Percentiles rank a stretch among this genome's conserved stretches.
Conservation (phyloP, 1,284 basidiomycete genomes). For the Tilletia caries region DNA sequence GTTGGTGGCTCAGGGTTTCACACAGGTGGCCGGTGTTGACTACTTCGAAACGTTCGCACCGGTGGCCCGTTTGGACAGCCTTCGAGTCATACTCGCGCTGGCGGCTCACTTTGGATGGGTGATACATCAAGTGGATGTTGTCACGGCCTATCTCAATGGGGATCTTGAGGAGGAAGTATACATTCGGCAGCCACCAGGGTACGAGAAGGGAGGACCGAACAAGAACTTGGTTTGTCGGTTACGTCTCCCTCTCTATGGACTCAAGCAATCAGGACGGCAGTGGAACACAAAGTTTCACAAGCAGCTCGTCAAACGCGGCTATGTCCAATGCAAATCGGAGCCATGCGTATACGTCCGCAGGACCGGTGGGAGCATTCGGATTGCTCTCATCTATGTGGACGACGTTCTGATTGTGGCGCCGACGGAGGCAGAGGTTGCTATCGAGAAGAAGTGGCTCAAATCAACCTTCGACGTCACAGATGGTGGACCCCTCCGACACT, state of each 20-base stretch:
- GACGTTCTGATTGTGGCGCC: neutral
- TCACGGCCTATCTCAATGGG: neutral
- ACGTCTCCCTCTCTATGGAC: neutral
- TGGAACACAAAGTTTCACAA: neutral
- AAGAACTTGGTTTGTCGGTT: neutral
- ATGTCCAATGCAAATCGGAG: neutral
- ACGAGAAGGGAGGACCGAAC: neutral
- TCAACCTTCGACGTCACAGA: neutral
- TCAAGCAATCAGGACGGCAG: slow-evolving; percentile 1
- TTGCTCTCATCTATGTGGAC: neutral
- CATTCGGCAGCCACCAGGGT: neutral
- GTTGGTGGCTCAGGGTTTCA: neutral
- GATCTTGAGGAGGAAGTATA: neutral
- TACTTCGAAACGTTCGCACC: neutral
- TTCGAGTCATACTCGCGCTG: neutral
- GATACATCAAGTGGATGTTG: neutral
- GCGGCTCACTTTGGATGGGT: neutral
- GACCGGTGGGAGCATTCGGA: neutral
- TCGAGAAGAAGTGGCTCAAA: neutral
- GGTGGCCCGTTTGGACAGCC: neutral
- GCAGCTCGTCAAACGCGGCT: neutral
- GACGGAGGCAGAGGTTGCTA: neutral
- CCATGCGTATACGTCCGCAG: neutral
- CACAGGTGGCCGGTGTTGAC: neutral
- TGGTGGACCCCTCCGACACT: neutral